These are phyloP conservation scores for Plectosphaerella plurivora DNA, from an alignment of 2,329 filamentous ascomycete species.

Conservation along the genomic window DNA sequence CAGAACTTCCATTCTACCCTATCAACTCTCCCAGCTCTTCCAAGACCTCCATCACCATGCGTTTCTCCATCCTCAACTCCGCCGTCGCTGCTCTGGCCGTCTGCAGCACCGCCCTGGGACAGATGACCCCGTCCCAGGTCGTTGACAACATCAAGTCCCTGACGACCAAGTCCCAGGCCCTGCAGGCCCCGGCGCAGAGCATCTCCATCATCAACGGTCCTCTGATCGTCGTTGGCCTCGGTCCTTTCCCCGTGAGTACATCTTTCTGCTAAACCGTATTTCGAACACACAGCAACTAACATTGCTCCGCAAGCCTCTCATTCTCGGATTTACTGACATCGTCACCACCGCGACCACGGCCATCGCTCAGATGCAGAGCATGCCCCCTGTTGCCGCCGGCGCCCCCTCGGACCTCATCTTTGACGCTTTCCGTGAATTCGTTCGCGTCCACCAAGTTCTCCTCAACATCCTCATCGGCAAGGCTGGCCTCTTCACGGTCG, in stretches of 20 bases:
- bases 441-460: conserved; percentile 22
- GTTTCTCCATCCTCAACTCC: conserved; percentile 11
- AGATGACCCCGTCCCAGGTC: conserved; percentile 13
- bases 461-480: conserved; percentile 30
- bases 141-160: conserved; percentile 17
- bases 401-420: conserved; percentile 13
- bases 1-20: not conserved
- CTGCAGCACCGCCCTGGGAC: conserved; percentile 10
- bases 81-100: conserved; percentile 11
- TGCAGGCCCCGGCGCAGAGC: conserved; percentile 18
- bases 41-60: conserved; percentile 8
- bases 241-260: conserved; percentile 22
- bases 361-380: conserved; percentile 14
- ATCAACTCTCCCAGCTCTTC: not conserved
- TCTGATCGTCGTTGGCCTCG: conserved; percentile 19
- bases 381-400: conserved; percentile 5
- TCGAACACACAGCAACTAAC: not conserved
- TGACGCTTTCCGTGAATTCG: conserved; percentile 24
- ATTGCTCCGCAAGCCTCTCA: conserved; percentile 15
- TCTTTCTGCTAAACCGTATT: not conserved
- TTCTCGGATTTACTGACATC: conserved; percentile 24
- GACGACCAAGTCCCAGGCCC: conserved; percentile 17
- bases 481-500: conserved; percentile 17
- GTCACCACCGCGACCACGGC: conserved; percentile 13
- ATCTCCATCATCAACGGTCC: conserved; percentile 20